Evolutionary conservation across 2,329 filamentous ascomycete species (phyloP).

Genomic region (Fusarium decemcellulare): DNA sequence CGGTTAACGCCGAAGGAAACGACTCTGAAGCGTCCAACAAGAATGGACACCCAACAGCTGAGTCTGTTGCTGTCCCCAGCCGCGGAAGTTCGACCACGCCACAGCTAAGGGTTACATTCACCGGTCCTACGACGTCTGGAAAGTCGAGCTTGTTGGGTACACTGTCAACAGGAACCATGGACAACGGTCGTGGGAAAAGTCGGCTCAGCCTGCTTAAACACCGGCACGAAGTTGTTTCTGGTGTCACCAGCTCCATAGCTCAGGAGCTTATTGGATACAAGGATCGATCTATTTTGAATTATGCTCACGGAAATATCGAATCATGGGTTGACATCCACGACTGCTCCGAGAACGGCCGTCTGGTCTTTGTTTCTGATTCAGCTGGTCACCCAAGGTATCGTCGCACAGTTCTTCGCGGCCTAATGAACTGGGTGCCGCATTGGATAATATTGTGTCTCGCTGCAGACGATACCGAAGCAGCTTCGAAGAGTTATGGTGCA

Average conservation of each 20-base stretch:
- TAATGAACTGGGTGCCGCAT: constrained; percentile 97
- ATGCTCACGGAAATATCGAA: constrained; percentile 86
- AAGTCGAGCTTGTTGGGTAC: constrained; percentile 94
- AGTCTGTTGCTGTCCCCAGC: constrained; percentile 49
- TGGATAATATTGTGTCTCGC: constrained; percentile 93
- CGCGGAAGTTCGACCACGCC: constrained; percentile 70
- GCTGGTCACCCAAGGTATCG: constrained; percentile 92
- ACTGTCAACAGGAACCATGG: constrained; percentile 86
- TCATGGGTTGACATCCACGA: constrained; percentile 97
- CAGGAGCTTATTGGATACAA: constrained; percentile 94
- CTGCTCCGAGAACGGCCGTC: constrained; percentile 77
- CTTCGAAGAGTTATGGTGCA: constrained; percentile 50
- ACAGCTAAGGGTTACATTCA: constrained; percentile 89
- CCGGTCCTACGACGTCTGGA: constrained; percentile 89
- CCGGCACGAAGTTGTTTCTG: constrained; percentile 91
- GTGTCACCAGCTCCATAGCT: constrained; percentile 93
- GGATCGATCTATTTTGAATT: constrained; percentile 78
- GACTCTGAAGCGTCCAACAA: constrained; percentile 3
- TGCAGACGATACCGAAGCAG: constrained; percentile 76
- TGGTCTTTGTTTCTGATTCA: constrained; percentile 93
- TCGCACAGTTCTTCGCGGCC: constrained; percentile 87
- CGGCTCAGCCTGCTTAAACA: constrained; percentile 91
- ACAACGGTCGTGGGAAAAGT: constrained; percentile 94
- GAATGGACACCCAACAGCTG: constrained; percentile 12
- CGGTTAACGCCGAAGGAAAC: constrained; percentile 20